These are phyloP conservation scores for Fusarium zealandicum DNA, from an alignment of 2,329 filamentous ascomycete species.

Conservation along the genomic window DNA sequence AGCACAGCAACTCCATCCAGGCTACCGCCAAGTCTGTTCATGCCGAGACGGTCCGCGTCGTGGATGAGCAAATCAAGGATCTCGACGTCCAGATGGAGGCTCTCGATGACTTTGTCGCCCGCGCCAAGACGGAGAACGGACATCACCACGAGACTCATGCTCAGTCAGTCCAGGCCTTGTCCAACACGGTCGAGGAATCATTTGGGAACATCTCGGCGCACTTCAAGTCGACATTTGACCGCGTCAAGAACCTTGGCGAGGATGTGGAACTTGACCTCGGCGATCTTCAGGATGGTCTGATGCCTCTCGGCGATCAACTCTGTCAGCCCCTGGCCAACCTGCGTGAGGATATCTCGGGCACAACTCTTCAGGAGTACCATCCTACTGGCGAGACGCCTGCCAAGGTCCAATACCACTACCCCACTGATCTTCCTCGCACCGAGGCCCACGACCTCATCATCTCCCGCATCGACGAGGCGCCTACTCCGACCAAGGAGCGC, in stretches of 20 bases:
- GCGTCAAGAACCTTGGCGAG: conserved; percentile 72
- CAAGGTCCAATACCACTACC: conserved; percentile 82
- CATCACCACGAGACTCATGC: conserved; percentile 75
- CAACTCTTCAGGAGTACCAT: conserved; percentile 78
- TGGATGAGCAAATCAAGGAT: conserved; percentile 86
- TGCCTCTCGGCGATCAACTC: conserved; percentile 65
- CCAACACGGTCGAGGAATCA: conserved; percentile 73
- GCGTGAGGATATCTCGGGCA: conserved; percentile 69
- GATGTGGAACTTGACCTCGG: conserved; percentile 69
- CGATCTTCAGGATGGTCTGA: conserved; percentile 66
- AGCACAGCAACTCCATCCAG: conserved; percentile 84
- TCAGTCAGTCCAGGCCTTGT: conserved; percentile 70
- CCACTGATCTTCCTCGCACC: conserved; percentile 79
- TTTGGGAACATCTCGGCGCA: conserved; percentile 75
- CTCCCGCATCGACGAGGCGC: conserved; percentile 48
- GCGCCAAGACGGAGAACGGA: conserved; percentile 81
- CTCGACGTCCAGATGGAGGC: conserved; percentile 89
- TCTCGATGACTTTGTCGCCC: conserved; percentile 87
- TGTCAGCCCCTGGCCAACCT: conserved; percentile 75
- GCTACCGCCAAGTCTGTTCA: conserved; percentile 86
- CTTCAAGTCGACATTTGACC: conserved; percentile 71
- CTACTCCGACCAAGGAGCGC: conserved; percentile 32
- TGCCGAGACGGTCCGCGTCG: conserved; percentile 86
- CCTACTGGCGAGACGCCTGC: conserved; percentile 87
- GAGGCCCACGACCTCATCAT: conserved; percentile 55